These are phyloP conservation scores for Solanum corneliomulleri DNA, from an alignment of 257 asterid species.

Conservation along the genomic window DNA sequence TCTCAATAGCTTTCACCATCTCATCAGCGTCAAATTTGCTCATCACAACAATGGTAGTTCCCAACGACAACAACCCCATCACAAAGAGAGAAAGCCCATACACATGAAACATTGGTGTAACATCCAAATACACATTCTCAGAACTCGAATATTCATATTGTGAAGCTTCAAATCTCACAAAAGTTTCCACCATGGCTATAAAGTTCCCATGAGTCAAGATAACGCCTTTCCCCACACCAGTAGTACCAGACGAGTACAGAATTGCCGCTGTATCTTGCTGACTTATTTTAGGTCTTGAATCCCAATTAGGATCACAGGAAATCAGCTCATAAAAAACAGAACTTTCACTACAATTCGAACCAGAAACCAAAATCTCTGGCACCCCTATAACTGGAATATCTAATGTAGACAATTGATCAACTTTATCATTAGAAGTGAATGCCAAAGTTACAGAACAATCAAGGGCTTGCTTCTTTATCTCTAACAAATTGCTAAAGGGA, in stretches of 20 bases:
- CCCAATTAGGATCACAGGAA: constrained; percentile 42
- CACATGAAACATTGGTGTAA: constrained; percentile 67
- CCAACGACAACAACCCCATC: constrained; percentile 64
- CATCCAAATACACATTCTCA: constrained; percentile 48
- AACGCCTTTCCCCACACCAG: constrained; percentile 58
- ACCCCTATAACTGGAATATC: constrained; percentile 39
- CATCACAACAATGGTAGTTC: constrained; percentile 51
- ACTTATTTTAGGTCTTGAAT: constrained; percentile 39
- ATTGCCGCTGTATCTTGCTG: constrained; percentile 65
- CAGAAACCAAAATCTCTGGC: constrained; percentile 24
- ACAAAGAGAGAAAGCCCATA: constrained; percentile 63
- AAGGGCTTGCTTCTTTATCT: constrained; percentile 44
- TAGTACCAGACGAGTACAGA: constrained; percentile 73
- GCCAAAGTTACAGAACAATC: constrained; percentile 40
- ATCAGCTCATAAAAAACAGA: constrained; percentile 32
- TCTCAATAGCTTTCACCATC: constrained; percentile 50
- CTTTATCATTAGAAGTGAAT: constrained; percentile 24
- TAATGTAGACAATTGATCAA: constrained; percentile 27
- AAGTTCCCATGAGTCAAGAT: constrained; percentile 60
- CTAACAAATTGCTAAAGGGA: constrained; percentile 46
- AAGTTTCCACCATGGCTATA: constrained; percentile 49
- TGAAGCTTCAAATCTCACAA: constrained; percentile 61
- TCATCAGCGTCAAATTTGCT: constrained; percentile 47
- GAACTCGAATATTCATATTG: constrained; percentile 29
- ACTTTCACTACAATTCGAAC: not conserved